Percentiles rank a stretch among this genome's conserved stretches.
These are phyloP conservation scores for Colletotrichum viniferum DNA, from an alignment of 2,329 filamentous ascomycete species.

Conservation along the genomic window DNA sequence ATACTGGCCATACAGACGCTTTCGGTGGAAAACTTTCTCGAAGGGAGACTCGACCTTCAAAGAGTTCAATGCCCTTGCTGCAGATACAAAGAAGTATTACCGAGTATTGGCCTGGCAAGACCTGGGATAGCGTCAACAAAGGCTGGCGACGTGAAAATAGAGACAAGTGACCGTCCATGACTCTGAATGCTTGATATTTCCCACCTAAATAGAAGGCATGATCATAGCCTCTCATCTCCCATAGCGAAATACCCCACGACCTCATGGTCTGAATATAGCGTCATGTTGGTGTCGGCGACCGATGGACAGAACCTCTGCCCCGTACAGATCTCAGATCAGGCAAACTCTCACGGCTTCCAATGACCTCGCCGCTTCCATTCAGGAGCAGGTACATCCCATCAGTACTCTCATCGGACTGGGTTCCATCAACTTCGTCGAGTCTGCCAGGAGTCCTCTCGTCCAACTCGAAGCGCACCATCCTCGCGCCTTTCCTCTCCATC, in stretches of 20 bases:
- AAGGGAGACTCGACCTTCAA: not conserved
- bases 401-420: not conserved
- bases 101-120: not conserved
- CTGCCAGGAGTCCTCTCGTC: not conserved
- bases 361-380: not conserved
- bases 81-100: not conserved
- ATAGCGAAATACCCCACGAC: not conserved
- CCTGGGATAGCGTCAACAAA: not conserved
- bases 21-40: not conserved
- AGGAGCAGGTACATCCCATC: not conserved
- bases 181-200: not conserved
- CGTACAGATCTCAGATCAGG: constrained; percentile 13
- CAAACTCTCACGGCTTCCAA: constrained; percentile 10
- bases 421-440: not conserved
- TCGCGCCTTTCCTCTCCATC: not conserved
- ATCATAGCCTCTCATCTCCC: not conserved
- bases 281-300: not conserved
- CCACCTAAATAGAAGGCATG: not conserved
- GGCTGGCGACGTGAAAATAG: not conserved
- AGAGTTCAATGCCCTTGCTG: not conserved
- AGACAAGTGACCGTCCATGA: not conserved
- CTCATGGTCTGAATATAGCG: not conserved
- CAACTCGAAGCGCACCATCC: not conserved
- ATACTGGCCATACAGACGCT: not conserved
- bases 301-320: constrained; percentile 3